A percentile compares a stretch with the other conserved stretches of the same genome.
Conservation (phyloP, 768 basidiomycete species). For the Cystobasidium ongulense region DNA sequence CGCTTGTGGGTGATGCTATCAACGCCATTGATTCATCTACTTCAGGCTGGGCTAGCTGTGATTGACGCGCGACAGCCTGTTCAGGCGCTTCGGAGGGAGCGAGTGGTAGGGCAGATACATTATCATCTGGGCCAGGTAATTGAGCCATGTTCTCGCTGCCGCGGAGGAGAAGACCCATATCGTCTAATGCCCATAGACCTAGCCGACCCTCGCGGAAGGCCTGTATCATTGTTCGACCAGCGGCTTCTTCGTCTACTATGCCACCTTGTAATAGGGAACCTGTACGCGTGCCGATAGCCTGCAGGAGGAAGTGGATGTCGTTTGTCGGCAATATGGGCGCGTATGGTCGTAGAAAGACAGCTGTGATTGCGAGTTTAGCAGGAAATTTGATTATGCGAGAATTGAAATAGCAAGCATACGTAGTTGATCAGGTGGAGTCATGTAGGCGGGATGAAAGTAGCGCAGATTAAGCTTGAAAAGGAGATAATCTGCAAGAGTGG, state of each 20-base stretch:
- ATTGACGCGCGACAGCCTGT: background rate
- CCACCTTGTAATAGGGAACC: slow-evolving; percentile 77
- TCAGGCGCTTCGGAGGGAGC: background rate
- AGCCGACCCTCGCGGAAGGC: slow-evolving; percentile 64
- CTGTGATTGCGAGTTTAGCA: slow-evolving; percentile 45
- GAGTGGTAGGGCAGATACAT: background rate
- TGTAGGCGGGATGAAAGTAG: slow-evolving; percentile 30
- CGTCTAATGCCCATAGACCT: slow-evolving; percentile 41
- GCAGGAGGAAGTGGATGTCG: slow-evolving; percentile 61
- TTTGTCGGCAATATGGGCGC: slow-evolving; percentile 53
- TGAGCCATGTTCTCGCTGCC: slow-evolving; percentile 13
- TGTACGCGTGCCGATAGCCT: slow-evolving; percentile 61
- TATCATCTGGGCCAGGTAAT: background rate
- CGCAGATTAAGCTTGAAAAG: slow-evolving; percentile 70
- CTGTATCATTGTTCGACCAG: slow-evolving; percentile 69
- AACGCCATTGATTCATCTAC: slow-evolving; percentile 3
- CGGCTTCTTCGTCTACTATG: slow-evolving; percentile 59
- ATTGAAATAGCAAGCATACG: slow-evolving; percentile 50
- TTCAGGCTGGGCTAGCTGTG: background rate
- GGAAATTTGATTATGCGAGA: background rate
- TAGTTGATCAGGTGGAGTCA: background rate
- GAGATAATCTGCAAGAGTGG: slow-evolving; percentile 75
- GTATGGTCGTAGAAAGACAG: slow-evolving; percentile 57
- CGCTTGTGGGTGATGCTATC: background rate
- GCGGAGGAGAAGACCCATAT: slow-evolving; percentile 31